These are phyloP conservation scores for Xylaria digitata DNA, from an alignment of 2,329 filamentous ascomycete species.

Conservation along the genomic window DNA sequence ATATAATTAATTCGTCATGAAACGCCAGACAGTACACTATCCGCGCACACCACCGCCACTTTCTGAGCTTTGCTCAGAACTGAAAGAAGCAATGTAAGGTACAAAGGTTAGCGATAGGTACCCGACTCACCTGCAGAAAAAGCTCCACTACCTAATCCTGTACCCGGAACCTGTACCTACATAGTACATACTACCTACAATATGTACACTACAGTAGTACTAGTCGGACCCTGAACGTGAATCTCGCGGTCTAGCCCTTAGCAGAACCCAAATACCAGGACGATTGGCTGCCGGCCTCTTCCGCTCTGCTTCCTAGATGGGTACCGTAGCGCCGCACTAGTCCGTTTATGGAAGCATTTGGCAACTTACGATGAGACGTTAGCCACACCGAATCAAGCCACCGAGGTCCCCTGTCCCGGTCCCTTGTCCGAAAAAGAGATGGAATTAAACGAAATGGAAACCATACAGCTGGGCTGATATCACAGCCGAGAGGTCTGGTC, in stretches of 20 bases:
- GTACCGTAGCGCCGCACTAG: slow-evolving; percentile 28
- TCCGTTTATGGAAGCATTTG: slow-evolving; percentile 21
- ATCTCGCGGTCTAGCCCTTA: slow-evolving; percentile 21
- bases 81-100: no score
- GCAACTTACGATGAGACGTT: slow-evolving; percentile 31
- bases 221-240: slow-evolving; percentile 30
- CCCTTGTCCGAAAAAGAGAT: slow-evolving; percentile 41
- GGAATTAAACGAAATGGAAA: slow-evolving; percentile 42
- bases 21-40: no score
- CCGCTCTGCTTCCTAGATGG: slow-evolving; percentile 45
- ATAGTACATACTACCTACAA: no score
- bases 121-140: no score
- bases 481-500: slow-evolving; percentile 8
- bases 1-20: no score
- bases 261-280: background rate
- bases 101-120: no score
- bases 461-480: slow-evolving; percentile 20
- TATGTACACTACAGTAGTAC: no score
- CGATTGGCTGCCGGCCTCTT: slow-evolving; percentile 35
- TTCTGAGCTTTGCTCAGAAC: no score
- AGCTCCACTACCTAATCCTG: no score
- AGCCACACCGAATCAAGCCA: slow-evolving; percentile 52
- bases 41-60: no score
- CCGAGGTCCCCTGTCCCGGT: slow-evolving; percentile 28
- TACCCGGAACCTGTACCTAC: no score